Evolutionary conservation across 306 rosid species (phyloP).

Genomic region (Erythrophleum fordii): DNA sequence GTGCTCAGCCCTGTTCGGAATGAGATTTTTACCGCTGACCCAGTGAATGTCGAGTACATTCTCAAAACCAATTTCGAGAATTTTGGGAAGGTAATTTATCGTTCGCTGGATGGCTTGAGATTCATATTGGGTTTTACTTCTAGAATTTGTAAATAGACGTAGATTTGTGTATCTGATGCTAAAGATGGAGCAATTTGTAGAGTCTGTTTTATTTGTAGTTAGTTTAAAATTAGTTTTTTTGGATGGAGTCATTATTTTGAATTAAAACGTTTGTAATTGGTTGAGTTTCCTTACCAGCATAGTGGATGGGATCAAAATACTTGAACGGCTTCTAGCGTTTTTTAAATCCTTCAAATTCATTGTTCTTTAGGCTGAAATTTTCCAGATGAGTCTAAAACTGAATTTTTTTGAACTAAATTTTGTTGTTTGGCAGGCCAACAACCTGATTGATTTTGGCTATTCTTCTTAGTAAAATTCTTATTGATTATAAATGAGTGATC

Average conservation of each 20-base stretch:
- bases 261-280: neutral
- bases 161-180: neutral
- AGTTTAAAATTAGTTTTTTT: no score
- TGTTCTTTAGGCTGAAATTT: neutral
- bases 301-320: neutral
- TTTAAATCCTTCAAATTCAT: neutral
- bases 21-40: constrained; percentile 81
- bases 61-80: constrained; percentile 81
- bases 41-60: constrained; percentile 75
- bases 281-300: neutral
- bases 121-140: neutral
- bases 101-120: neutral
- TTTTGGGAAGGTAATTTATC: constrained; percentile 73
- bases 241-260: neutral
- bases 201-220: neutral
- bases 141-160: neutral
- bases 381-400: no score
- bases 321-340: neutral
- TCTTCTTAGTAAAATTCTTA: neutral
- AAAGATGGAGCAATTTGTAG: neutral
- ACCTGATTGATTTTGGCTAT: neutral
- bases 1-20: constrained; percentile 56
- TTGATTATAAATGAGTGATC: neutral
- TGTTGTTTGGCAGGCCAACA: neutral
- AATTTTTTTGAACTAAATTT: neutral